A percentile compares a stretch with the other conserved stretches of the same genome.
phyloP scores from a whole-genome alignment of 1,284 basidiomycete species.

The Leccinum pachyderme region DNA sequence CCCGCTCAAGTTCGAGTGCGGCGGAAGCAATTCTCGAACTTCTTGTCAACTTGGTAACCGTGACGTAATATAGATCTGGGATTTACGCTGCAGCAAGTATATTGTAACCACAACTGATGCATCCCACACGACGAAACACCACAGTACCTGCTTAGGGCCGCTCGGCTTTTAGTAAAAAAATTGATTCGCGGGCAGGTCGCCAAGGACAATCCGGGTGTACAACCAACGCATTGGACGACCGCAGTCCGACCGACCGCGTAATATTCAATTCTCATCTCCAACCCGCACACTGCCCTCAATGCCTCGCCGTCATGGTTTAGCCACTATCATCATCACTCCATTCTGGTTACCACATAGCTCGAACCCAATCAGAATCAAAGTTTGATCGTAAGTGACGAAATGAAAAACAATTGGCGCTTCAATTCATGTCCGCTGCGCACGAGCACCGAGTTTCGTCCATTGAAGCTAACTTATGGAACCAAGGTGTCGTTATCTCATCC shows the following conservation, averaged over 20 bases:
- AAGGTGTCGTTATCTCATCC: not conserved
- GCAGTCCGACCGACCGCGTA: not conserved
- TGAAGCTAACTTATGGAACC: not conserved
- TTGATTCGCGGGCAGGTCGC: not conserved
- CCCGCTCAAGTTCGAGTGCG: not conserved
- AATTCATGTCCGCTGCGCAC: not conserved
- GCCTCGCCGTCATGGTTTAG: not conserved
- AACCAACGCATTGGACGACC: not conserved
- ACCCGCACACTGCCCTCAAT: not conserved
- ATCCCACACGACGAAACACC: not conserved
- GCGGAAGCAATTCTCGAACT: not conserved
- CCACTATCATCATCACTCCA: not conserved
- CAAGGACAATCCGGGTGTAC: not conserved
- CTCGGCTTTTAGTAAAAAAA: not conserved
- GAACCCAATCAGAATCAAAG: slow-evolving; percentile 1
- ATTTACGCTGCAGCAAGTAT: not conserved
- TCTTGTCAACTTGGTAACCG: not conserved
- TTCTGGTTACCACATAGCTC: not conserved
- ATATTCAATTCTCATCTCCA: not conserved
- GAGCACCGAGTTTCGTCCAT: not conserved
- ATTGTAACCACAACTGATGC: not conserved
- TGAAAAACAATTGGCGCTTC: not conserved
- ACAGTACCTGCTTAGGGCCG: not conserved
- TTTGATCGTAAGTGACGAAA: not conserved
- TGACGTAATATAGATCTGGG: not conserved